Evolutionary conservation across 2,329 filamentous ascomycete genomes (phyloP), one percentile per base, ranked within the genome.

Genomic region (Dactylonectria macrodidyma): DNA sequence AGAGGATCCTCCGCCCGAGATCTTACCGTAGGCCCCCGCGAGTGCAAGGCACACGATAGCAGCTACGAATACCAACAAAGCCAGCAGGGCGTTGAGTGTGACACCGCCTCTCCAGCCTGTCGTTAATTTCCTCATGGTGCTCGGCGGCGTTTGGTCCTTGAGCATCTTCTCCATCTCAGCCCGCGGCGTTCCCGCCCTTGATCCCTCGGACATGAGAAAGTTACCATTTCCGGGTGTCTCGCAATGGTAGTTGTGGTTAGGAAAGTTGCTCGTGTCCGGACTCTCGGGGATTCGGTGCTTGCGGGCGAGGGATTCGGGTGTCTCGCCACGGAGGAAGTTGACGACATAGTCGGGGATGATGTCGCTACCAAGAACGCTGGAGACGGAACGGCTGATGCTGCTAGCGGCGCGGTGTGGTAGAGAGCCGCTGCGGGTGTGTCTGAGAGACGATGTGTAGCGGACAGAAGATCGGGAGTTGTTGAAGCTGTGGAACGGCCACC

Each of bases 311-410:
- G 82, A 84, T 75, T 88, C 86, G 14, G 87, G 86, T 2, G 86
- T 88, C 77, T 88, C 87, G 52, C 86, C 86, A 47, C 86, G 83
- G 68, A 89, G 81, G 74, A 85, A 89, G 76, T 87, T 85, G 68
- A 87, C 81, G 47, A 89, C 84, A 70, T 89, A 89, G 76, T 89
- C 87, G 9, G 87, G 87, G 16, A 89, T 82, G 36, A 88, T 81
- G 61, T 84, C 83, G 62, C 79, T 80, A 63, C 84, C 81, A 33
- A 84, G 78, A 26, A 78, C 70, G 60, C 73, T 78, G 19, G 77
- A 78, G 26, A 78, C 75, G 36, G 77, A 76, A 36, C 74, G 73
- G 57, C 72, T 74, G 66, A 77, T 75, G 61, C 75, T 75, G 60
- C 75, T 73, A 47, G 74, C 73, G 55, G 68, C 74, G 64, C 74